Evolutionary conservation across 2,329 filamentous ascomycete species (phyloP).

Genomic region (Dothiorella sarmentorum): DNA sequence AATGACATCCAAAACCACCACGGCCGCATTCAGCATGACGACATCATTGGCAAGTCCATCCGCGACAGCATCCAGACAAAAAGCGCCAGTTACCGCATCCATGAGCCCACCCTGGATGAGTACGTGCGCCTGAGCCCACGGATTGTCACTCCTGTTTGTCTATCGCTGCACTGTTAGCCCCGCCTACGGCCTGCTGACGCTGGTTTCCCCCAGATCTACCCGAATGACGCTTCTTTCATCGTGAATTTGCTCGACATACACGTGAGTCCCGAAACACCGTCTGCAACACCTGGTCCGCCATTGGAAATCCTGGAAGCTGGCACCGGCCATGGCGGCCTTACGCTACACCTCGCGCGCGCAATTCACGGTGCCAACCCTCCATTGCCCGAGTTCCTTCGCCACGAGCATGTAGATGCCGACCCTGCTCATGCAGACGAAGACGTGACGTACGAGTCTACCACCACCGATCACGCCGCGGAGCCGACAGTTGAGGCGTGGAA

Average conservation of each 20-base stretch:
- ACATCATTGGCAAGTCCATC: slow-evolving; percentile 61
- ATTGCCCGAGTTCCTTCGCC: slow-evolving; percentile 34
- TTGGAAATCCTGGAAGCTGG: slow-evolving; percentile 80
- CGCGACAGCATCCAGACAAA: slow-evolving; percentile 58
- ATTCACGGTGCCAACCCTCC: slow-evolving; percentile 69
- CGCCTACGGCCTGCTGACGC: not conserved
- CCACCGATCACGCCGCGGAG: slow-evolving; percentile 23
- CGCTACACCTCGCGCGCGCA: slow-evolving; percentile 69
- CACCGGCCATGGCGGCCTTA: slow-evolving; percentile 79
- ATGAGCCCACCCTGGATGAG: slow-evolving; percentile 66
- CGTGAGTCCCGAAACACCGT: slow-evolving; percentile 43
- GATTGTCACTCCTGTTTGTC: slow-evolving; percentile 68
- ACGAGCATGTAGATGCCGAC: slow-evolving; percentile 25
- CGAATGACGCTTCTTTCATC: slow-evolving; percentile 70
- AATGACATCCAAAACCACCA: slow-evolving; percentile 42
- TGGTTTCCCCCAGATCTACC: slow-evolving; percentile 57
- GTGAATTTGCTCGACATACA: slow-evolving; percentile 75
- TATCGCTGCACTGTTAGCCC: not conserved
- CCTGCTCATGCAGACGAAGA: slow-evolving; percentile 19
- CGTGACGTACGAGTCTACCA: slow-evolving; percentile 12
- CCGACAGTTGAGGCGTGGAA: slow-evolving; percentile 19
- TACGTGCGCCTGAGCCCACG: slow-evolving; percentile 67
- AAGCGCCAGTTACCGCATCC: slow-evolving; percentile 53
- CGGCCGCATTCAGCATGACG: slow-evolving; percentile 48
- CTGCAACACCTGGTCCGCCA: slow-evolving; percentile 32